These are phyloP conservation scores for Apiospora malaysiana DNA, from an alignment of 2,329 filamentous ascomycete genomes.

Conservation along the genomic window DNA sequence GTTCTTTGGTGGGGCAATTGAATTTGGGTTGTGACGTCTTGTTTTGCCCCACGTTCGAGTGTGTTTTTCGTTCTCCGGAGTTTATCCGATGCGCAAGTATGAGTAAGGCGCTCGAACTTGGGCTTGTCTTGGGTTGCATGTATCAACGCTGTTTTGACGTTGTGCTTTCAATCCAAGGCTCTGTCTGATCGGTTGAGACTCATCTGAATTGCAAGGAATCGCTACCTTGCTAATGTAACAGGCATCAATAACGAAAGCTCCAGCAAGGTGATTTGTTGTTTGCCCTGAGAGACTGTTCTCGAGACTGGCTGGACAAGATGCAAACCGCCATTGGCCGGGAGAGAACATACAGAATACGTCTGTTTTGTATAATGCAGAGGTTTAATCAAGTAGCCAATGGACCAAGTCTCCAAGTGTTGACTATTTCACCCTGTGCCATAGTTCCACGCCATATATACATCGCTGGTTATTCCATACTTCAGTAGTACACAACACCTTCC, in stretches of 20 bases:
- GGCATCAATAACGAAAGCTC: too few species aligned
- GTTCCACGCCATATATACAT: not conserved
- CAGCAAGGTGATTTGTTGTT: too few species aligned
- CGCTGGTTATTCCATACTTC: not conserved
- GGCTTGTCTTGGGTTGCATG: not conserved
- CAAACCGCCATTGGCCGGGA: too few species aligned
- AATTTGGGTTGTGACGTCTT: conserved; percentile 15
- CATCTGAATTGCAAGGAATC: too few species aligned
- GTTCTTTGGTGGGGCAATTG: conserved; percentile 19
- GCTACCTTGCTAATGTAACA: too few species aligned
- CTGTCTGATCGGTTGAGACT: not conserved
- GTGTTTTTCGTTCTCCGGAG: not conserved
- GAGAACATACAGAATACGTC: too few species aligned
- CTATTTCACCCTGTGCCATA: not conserved
- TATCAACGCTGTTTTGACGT: not conserved
- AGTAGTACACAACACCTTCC: conserved; percentile 55
- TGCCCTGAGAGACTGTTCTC: too few species aligned
- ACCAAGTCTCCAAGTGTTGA: not conserved
- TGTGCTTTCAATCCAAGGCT: not conserved
- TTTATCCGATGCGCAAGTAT: conserved; percentile 7
- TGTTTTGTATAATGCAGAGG: not conserved
- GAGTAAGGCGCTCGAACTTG: not conserved
- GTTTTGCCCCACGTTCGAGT: conserved; percentile 8
- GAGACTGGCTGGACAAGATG: too few species aligned
- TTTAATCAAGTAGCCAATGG: not conserved